A percentile compares a stretch with the other conserved stretches of the same genome.
Conservation (phyloP, 305 asterid genomes). For the Fraxinus albicans region DNA sequence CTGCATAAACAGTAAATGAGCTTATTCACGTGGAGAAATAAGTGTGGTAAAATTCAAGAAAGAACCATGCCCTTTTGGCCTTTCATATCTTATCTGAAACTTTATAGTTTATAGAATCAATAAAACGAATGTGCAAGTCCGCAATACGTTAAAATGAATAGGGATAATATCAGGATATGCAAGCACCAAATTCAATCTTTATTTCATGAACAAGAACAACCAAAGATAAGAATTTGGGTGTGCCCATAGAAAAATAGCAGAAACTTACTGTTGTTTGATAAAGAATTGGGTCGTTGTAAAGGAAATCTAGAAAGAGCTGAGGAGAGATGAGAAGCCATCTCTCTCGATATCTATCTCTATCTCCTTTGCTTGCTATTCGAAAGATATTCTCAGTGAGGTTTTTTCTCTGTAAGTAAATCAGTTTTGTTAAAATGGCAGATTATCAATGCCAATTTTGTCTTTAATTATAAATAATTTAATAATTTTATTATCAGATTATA, state of each 20-base stretch:
- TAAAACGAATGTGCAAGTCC: neutral
- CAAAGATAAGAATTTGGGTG: neutral
- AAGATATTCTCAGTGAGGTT: neutral
- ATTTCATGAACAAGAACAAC: neutral
- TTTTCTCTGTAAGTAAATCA: too few species aligned
- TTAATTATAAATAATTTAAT: too few species aligned
- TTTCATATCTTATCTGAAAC: neutral
- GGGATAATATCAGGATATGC: constrained; percentile 5
- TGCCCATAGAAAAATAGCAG: constrained; percentile 6
- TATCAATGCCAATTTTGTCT: neutral
- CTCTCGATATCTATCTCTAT: constrained; percentile 18
- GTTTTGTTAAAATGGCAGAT: neutral
- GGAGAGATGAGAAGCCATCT: constrained; percentile 56
- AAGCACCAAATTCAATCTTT: constrained; percentile 4
- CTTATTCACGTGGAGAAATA: neutral
- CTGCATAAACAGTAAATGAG: neutral
- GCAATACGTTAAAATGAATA: neutral
- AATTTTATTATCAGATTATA: neutral
- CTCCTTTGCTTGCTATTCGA: neutral
- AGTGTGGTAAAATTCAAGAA: neutral
- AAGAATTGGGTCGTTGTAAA: constrained; percentile 35
- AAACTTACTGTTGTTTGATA: constrained; percentile 37
- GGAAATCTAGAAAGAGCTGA: constrained; percentile 43
- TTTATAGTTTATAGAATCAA: neutral
- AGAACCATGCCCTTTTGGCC: neutral